Evolutionary conservation across 73 alveolate species (phyloP), one percentile per base, ranked within the genome.

Genomic region (Paramecium bursaria): DNA sequence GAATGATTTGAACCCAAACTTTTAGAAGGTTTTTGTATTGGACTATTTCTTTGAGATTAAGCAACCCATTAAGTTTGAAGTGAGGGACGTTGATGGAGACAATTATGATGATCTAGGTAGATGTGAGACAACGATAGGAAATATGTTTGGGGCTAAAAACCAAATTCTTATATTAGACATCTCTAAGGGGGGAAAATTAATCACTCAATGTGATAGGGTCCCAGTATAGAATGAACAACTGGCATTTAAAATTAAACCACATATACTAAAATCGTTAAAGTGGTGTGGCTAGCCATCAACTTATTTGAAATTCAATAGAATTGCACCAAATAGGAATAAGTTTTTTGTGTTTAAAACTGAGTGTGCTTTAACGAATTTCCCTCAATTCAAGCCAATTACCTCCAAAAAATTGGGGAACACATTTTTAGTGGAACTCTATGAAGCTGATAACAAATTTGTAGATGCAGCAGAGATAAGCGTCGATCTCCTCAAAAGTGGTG

Each of bases 41-140:
- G 92, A 91, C 75, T 96, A 88, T 86, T 87, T 77, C 27, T 96
- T 96, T 86, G 98, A 94, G 85, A 60, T 82, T 44, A 88, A 85
- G 44, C 91, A 96, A 85, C 75, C 73, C 17, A 5, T 94, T 5
- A 86, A 46, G 23, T 88, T 92, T 86, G 92, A 75, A 17, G 93
- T 95, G 21, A 76, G 67, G 44, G 97, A 92, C 80, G 26, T 74
- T 35, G 97, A 90, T 60, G 91, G 93, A 6, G 73, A 74, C 13
- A 33, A 86, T 1, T 48, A 13, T 15, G 73, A 50, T 54, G 91
- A 86, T 3, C 33, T 67, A 2, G 97, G 97, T 5, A 48, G 26
- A 15, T 76, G 48, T 2, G 91, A 79, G 10, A 60, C 92, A 23
- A 90, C 91, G 4, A 31, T 91, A 10, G 97, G 95, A 10, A 67